Evolutionary conservation across 805 yeast genomes (phyloP), one percentile per base, ranked within the genome.

Genomic region (Pichia cephalocereana): DNA sequence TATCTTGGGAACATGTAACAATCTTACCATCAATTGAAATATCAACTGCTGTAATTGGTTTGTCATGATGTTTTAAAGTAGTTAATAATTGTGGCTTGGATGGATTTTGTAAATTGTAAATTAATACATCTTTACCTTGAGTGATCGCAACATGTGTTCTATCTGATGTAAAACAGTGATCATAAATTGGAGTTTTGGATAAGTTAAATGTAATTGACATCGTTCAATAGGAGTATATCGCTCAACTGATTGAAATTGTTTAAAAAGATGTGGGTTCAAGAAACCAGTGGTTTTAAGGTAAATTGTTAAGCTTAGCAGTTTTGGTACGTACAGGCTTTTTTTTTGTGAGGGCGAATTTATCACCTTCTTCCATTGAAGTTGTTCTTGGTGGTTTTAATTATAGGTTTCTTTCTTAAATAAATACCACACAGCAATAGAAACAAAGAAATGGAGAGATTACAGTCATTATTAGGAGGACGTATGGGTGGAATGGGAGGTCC

Each of bases 1-100:
- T 78, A 67, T 93, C 99, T 69, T 93, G 98, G 10, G 98, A 89
- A 64, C 97, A 89, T 32, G 98, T 93, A 60, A 93, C 93, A 57
- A 93, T 88, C 64, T 84, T 82, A 43, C 96, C 96, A 55, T 86
- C 87, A 36, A 75, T 68, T 38, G 96, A 84, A 58, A 95, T 82
- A 64, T 93, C 99, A 38, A 93, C 87, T 0, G 97, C 90, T 15
- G 99, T 93, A 43, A 93, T 90, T 4, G 90, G 80, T 65, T 91
- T 90, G 66, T 91, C 97, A 65, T 91, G 98, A 55, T 88, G 95
- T 41, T 75, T 69, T 59, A 91, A 75, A 6, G 76, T 75, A 15
- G 93, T 74, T 49, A 86, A 68, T 50, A 85, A 71, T 50, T 70
- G 70, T 23, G 95, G 91, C 46, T 71, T 72, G 37, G 72, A 72